Evolutionary conservation across 345 rosid genomes (phyloP), one percentile per base, ranked within the genome.

Genomic region (Citrus glauca): DNA sequence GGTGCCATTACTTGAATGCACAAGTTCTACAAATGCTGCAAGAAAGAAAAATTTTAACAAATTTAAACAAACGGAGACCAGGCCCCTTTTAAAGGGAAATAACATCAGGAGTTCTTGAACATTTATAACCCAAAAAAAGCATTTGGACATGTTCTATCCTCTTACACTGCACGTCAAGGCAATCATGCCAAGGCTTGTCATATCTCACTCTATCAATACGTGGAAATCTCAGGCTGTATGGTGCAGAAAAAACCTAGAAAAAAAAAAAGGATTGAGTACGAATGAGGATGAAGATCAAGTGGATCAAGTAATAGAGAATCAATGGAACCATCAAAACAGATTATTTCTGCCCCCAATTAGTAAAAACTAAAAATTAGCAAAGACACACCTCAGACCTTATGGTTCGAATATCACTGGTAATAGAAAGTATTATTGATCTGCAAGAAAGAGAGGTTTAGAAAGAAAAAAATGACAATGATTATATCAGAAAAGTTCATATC

Each of bases 101-200:
- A 13, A 27, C 22, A 11, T 45, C 48, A 48, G 11, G 16, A 75
- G 50, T 55, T 5, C 37, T 35, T 24, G 35, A 66, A 53, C 61
- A 50, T 50, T n/a, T 22, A 53, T 32, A 24, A 45, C n/a, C 32
- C 5, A 16, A 24, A 76, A 50, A 50, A 50, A 55, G 35, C 37
- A 35, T 35, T 74, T 73, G 35, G 10, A 66, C 59, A 25, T 13
- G 24, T 76, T 57, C 5, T 69, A 66, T 75, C 59, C 68, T 73
- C 92, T 88, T 87, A 95, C 99, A 88, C 76, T 92, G 97, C 80
- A 95, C 94, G 78, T 93, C 97, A 48, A 93, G 97, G 82, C 98
- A 95, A 76, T 93, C 99, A 81, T 95, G 88, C 99, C 99, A 93
- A 63, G 97, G 97, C 84, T 95, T 95, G 86, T 95, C 99, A 86